Base-by-base conservation (phyloP, 2,329 filamentous ascomycete genomes). In the Neocucurbitaria cava region DNA sequence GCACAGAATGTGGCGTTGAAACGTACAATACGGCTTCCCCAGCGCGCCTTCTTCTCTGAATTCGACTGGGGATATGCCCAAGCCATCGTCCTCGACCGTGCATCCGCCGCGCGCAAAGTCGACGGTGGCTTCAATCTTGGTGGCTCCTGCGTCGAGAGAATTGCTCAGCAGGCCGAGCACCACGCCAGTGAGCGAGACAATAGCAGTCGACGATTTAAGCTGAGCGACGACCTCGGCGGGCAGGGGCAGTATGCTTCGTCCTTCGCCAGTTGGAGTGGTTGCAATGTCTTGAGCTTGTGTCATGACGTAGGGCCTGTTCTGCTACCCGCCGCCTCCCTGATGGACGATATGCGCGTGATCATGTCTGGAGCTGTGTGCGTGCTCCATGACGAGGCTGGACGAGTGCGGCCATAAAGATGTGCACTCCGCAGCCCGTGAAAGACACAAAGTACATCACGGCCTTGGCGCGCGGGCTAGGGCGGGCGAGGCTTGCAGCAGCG, bases 151-250 rank as follows among this genome's bases (percentile, higher is more conserved):
- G 78, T 99, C 95, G 11, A 99, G 81, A 0, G 92, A 86, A 73
- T 99, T 99, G 72, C 89, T 87, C 23, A 96, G 65, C 9, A 98
- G 82, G 41, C 89, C 90, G 50, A 86, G 79, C 13, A 91, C 79
- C 4, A 90, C 92, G 23, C 79, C 84, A 64, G 88, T 89, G 28
- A 98, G 80, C 40, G 87, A 89, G 1, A 87, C 89, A 64, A 98
- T 89, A 50, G 84, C 81, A n/a, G 87, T 86, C 0, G 94, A 96
- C 0, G 94, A 96, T 71, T 89, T 90, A 77, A 99, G 89, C 72
- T 92, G 91, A 43, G 89, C 85, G 65, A 87, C 82, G 52, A 90
- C 91, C 62, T 90, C 82, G 33, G 84, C 77, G 11, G 92, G 89
- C 55, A 96, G 82, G 46, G 82, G 86, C 61, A 82, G 81, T 69